Percentiles rank a stretch among this genome's conserved stretches.
phyloP scores from a whole-genome alignment of 108 stramenopile genomes.

The Skeletonema menzelii region DNA sequence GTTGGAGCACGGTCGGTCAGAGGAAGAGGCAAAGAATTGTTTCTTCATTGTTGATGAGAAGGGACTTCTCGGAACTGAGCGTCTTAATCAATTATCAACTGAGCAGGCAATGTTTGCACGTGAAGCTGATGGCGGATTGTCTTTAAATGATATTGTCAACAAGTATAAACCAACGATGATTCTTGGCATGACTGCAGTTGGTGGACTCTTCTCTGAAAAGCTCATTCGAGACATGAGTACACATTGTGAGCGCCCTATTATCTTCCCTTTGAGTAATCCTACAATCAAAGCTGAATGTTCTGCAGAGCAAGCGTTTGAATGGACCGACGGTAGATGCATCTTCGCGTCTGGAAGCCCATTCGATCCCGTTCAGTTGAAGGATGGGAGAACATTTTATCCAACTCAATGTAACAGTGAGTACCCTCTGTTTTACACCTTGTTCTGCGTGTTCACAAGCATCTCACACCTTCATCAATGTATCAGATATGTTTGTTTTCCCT shows the following conservation, averaged over 20 bases:
- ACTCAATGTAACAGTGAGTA: conserved; percentile 90
- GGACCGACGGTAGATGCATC: conserved; percentile 92
- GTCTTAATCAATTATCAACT: conserved; percentile 53
- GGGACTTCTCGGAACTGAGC: conserved; percentile 74
- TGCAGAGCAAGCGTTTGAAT: conserved; percentile 95
- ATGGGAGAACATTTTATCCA: conserved; percentile 75
- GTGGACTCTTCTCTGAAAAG: conserved; percentile 76
- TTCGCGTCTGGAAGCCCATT: conserved; percentile 97
- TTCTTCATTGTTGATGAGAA: conserved; percentile 88
- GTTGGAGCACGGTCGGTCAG: conserved; percentile 81
- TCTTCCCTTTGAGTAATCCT: conserved; percentile 97
- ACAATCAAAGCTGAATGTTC: conserved; percentile 97
- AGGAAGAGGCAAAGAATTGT: conserved; percentile 69
- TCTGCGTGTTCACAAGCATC: conserved; percentile 5
- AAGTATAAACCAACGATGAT: conserved; percentile 92
- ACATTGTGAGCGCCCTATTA: conserved; percentile 83
- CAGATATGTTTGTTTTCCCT: conserved; percentile 63
- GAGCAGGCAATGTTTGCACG: conserved; percentile 80
- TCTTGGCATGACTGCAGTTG: conserved; percentile 91
- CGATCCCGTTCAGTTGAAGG: conserved; percentile 81
- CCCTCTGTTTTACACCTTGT: neutral
- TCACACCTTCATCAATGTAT: neutral
- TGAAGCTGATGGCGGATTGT: conserved; percentile 62
- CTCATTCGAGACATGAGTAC: conserved; percentile 76
- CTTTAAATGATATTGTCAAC: conserved; percentile 67